These are phyloP conservation scores for Calonectria pteridis DNA, from an alignment of 2,329 filamentous ascomycete species.

Conservation along the genomic window DNA sequence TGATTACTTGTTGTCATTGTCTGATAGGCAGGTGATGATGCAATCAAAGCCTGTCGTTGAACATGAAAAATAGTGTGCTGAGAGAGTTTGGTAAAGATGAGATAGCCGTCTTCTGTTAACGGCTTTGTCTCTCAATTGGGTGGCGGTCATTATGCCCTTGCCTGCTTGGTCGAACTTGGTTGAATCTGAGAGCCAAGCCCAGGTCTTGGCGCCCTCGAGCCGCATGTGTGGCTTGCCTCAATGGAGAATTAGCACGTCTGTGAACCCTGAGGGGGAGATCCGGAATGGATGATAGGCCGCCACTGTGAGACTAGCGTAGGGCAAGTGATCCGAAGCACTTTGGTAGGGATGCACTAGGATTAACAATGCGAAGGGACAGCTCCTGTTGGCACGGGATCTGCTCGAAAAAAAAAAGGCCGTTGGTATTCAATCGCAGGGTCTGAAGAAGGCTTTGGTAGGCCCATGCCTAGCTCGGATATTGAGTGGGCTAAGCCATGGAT, in stretches of 20 bases:
- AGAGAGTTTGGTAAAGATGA: neutral
- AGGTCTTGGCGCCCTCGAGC: neutral
- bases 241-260: neutral
- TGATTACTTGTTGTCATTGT: neutral
- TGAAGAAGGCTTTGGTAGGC: constrained; percentile 7
- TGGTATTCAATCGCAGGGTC: constrained; percentile 6
- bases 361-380: neutral
- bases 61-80: neutral
- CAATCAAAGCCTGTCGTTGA: neutral
- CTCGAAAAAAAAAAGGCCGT: neutral
- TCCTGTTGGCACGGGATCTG: neutral
- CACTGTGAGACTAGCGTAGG: neutral
- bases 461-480: constrained; percentile 27
- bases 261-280: constrained; percentile 14
- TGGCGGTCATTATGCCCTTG: neutral
- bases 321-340: neutral
- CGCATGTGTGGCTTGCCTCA: constrained; percentile 1
- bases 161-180: too few species aligned
- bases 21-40: neutral
- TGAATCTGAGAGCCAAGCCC: neutral
- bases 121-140: neutral
- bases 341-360: neutral
- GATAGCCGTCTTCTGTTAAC: too few species aligned
- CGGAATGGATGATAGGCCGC: neutral
- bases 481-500: constrained; percentile 23